Evolutionary conservation across 495 filamentous ascomycete species (phyloP), one percentile per base, ranked within the genome.

Genomic region (Aspergillus cavernicola): DNA sequence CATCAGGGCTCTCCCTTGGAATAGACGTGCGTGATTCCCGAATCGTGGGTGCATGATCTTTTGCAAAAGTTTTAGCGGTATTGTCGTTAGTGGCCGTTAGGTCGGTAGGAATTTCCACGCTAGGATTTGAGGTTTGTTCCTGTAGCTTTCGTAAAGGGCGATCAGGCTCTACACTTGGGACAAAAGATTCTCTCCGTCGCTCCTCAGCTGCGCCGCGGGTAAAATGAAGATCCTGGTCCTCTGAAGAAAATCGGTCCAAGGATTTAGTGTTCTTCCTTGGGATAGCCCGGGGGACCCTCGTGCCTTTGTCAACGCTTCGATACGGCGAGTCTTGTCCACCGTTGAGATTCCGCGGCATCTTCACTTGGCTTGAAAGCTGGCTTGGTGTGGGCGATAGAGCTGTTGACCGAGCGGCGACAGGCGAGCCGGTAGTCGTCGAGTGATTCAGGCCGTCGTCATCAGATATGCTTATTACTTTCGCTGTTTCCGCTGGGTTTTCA

Each of bases 1-100:
- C 74, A 62, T 79, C 76, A 2, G 70, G 59, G 42, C 75, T 77
- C 32, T 74, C 71, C 15, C 65, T 65, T 8, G 52, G 36, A 19
- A 62, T 57, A 5, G 46, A 59, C 15, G 8, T 12, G 13, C 48
- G 53, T 22, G 24, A 35, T 15, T 33, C 38, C 6, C 31, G 50
- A 54, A 60, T 55, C 13, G 37, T 20, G 12, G 33, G n/a, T 32
- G 56, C 10, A 28, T 32, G 48, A 24, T 15, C 41, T 28, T 38
- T 38, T 15, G 46, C 11, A 16, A 35, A 16, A 23, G 15, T 43
- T 36, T 15, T 39, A 11, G 18, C 12, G 4, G 29, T 8, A 13
- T 15, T 24, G 22, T 19, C 6, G 31, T 33, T 13, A 12, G 2
- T 1, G 5, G 12, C 11, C 10, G 18, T 13, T 1, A 35, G 26